Conservation (phyloP, 2,329 filamentous ascomycete genomes). For the Exophiala aquamarina region DNA sequence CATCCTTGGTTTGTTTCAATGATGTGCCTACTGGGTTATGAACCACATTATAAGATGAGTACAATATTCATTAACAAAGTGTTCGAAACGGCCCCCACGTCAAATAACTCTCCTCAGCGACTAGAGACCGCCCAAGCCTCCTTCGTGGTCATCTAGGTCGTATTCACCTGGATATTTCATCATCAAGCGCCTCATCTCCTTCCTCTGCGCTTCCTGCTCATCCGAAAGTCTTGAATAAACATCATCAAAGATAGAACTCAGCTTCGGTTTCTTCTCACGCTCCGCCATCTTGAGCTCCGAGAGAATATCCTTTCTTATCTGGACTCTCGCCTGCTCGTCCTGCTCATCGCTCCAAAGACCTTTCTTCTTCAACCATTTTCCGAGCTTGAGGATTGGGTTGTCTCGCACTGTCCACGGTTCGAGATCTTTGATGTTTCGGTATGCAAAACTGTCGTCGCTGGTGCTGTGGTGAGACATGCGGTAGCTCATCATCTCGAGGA, state of each 20-base stretch:
- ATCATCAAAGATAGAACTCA: slow-evolving; percentile 69
- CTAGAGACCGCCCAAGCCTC: slow-evolving; percentile 50
- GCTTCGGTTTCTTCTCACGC: slow-evolving; percentile 54
- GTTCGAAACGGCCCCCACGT: too few relatives aligned
- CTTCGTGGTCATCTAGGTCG: slow-evolving; percentile 74
- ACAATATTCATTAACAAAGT: too few relatives aligned
- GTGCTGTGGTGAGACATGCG: slow-evolving; percentile 96
- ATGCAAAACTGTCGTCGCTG: slow-evolving; percentile 93
- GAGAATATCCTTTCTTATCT: slow-evolving; percentile 71
- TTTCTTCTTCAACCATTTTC: slow-evolving; percentile 85
- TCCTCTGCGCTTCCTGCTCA: slow-evolving; percentile 73
- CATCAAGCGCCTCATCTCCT: slow-evolving; percentile 69
- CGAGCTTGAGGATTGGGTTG: slow-evolving; percentile 78
- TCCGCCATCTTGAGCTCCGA: slow-evolving; percentile 75
- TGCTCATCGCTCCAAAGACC: slow-evolving; percentile 80
- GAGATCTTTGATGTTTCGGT: slow-evolving; percentile 87
- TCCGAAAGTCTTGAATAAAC: slow-evolving; percentile 85
- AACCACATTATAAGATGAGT: too few relatives aligned
- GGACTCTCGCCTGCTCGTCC: slow-evolving; percentile 69
- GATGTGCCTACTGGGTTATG: too few relatives aligned
- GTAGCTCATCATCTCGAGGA: slow-evolving; percentile 96
- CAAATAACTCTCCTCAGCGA: too few relatives aligned
- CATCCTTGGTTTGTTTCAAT: too few relatives aligned
- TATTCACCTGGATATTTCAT: slow-evolving; percentile 91
- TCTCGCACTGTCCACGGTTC: slow-evolving; percentile 90